phyloP scores from a whole-genome alignment of 345 rosid species.

The Erodium maritimum region DNA sequence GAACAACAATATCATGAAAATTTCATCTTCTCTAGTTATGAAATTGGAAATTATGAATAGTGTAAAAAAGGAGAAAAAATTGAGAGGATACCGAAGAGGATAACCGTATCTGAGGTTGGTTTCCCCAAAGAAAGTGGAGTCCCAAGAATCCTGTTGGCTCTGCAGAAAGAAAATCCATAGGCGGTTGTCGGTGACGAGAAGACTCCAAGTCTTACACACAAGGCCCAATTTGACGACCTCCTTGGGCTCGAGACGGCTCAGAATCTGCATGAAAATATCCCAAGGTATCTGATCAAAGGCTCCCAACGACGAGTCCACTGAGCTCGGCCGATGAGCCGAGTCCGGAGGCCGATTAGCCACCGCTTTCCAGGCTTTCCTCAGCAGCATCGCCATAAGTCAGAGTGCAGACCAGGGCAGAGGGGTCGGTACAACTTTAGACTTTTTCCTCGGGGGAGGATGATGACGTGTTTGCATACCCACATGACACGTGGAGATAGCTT shows the following conservation, averaged over 20 bases:
- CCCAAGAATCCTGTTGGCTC: constrained; percentile 29
- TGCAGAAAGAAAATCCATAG: constrained; percentile 66
- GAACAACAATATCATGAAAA: background rate
- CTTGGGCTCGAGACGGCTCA: constrained; percentile 48
- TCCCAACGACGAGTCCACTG: constrained; percentile 32
- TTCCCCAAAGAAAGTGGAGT: constrained; percentile 61
- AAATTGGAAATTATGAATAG: no score
- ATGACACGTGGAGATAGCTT: background rate
- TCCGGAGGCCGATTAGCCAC: constrained; percentile 20
- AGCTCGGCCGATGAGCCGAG: constrained; percentile 4
- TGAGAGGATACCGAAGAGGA: constrained; percentile 48
- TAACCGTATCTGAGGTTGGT: constrained; percentile 43
- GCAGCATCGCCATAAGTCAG: constrained; percentile 18
- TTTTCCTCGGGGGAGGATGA: background rate
- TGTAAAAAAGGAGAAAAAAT: background rate
- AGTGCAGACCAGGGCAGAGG: background rate
- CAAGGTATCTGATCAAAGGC: constrained; percentile 46
- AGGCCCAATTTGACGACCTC: constrained; percentile 41
- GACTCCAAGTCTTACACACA: constrained; percentile 37
- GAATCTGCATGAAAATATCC: constrained; percentile 52
- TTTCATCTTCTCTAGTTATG: background rate
- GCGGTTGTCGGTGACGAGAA: constrained; percentile 38
- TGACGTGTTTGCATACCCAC: background rate
- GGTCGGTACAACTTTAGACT: background rate
- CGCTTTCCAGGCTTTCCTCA: constrained; percentile 41